Conservation (phyloP, 768 basidiomycete genomes). For the Suillus tomentosus region DNA sequence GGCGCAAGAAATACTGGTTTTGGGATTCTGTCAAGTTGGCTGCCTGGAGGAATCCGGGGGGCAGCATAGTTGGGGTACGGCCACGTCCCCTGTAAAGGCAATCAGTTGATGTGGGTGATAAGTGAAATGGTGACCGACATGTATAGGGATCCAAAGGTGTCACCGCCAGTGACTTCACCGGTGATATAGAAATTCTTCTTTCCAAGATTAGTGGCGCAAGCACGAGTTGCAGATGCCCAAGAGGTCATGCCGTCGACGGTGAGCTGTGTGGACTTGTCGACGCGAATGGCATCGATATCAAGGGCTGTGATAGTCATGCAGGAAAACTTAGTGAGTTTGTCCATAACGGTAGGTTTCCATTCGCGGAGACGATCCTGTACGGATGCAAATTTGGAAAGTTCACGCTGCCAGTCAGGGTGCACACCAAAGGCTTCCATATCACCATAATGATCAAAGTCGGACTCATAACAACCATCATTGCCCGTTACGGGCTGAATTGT, state of each 20-base stretch:
- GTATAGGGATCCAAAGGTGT: constrained; percentile 87
- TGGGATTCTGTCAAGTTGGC: constrained; percentile 63
- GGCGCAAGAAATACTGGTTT: constrained; percentile 80
- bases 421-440: constrained; percentile 99
- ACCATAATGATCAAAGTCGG: constrained; percentile 94
- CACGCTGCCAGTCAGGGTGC: constrained; percentile 91
- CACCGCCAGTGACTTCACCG: constrained; percentile 94
- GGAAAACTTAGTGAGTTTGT: constrained; percentile 73
- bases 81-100: constrained; percentile 71
- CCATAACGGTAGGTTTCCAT: constrained; percentile 82
- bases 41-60: constrained; percentile 67
- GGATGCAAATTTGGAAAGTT: constrained; percentile 92
- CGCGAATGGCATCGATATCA: constrained; percentile 92
- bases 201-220: constrained; percentile 68
- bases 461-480: constrained; percentile 73
- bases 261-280: constrained; percentile 93
- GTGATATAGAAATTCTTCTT: constrained; percentile 91
- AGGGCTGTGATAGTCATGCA: constrained; percentile 88
- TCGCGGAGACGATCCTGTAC: constrained; percentile 95
- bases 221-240: constrained; percentile 75
- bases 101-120: constrained; percentile 4
- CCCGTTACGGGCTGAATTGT: constrained; percentile 48
- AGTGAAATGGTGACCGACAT: constrained; percentile 48
- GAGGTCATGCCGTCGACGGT: constrained; percentile 77
- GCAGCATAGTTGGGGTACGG: constrained; percentile 72